Base-by-base conservation (phyloP, 345 rosid species). In the Lepidium aucheri region DNA sequence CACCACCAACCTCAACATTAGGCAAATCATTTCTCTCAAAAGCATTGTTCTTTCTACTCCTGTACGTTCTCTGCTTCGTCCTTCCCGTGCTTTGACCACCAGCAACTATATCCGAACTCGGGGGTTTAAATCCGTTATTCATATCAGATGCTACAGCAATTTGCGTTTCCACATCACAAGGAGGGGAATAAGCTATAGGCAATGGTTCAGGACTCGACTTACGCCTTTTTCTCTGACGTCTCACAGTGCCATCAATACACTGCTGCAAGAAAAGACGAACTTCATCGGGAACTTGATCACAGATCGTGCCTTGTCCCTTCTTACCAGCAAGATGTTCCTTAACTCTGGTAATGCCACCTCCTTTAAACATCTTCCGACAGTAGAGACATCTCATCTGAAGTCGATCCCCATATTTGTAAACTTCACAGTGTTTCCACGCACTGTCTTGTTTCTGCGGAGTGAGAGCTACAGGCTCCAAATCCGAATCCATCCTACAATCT, bases 251-350 rank as follows among this genome's bases (percentile, higher is more conserved):
- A 68, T 88, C 90, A 32, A 90, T 78, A 69, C 88, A 81, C 53
- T 84, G 83, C 55, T 77, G 91, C 90, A 94, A 80, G 28, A 45
- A 22, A 10, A 71, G 38, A 38, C 84, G 84, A 65, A 94, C 91
- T 24, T 85, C 92, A 1, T 71, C 50, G 2, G 96, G 92, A 42
- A 87, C 95, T 20, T 67, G 83, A 32, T 73, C 70, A 73, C 99
- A 94, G 65, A 85, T 88, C 0, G 96, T 76, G 0, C 90, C 99
- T 69, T 86, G 85, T 20, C 97, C 97, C 73, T 90, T 94, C 9
- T 83, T 88, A 33, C 96, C 88, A 0, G 99, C 96, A 44, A 94
- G 86, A 68, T 94, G 97, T 33, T 94, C 97, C 78, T 93, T 93
- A 63, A 93, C 83, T 77, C 98, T 85, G 13, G 91, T 88, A 61